Percentiles rank a stretch among this genome's conserved stretches.
phyloP scores from a whole-genome alignment of 371 early-diverging fungal species.

The Saksenaea vasiformis region DNA sequence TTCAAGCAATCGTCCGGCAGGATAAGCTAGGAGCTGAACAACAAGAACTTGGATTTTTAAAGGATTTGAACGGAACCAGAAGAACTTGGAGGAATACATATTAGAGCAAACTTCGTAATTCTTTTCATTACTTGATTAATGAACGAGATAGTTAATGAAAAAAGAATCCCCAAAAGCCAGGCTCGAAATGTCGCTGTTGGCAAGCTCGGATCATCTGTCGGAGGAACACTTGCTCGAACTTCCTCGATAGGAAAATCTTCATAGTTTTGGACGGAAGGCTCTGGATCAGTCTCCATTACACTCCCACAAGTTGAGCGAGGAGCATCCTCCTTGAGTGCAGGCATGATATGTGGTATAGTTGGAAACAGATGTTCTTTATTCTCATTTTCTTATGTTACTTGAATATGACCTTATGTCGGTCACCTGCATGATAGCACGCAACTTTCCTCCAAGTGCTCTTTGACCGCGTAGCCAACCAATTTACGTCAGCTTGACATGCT shows the following conservation, averaged over 20 bases:
- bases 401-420: too few relatives aligned
- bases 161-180: constrained; percentile 65
- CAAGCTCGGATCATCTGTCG: constrained; percentile 58
- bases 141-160: constrained; percentile 58
- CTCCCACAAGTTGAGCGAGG: not conserved
- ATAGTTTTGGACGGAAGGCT: constrained; percentile 18
- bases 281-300: not conserved
- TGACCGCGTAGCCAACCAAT: too few relatives aligned
- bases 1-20: constrained; percentile 60
- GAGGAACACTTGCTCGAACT: constrained; percentile 61
- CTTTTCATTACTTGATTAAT: constrained; percentile 50
- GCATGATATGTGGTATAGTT: not conserved
- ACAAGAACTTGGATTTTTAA: constrained; percentile 57
- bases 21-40: constrained; percentile 63
- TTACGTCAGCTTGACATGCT: too few relatives aligned
- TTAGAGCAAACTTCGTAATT: constrained; percentile 10
- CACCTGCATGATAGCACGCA: too few relatives aligned
- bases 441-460: too few relatives aligned
- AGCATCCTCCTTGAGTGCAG: not conserved
- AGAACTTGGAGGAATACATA: constrained; percentile 39
- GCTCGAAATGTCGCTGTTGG: constrained; percentile 76
- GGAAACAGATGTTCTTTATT: too few relatives aligned
- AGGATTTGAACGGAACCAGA: constrained; percentile 68
- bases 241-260: constrained; percentile 67
- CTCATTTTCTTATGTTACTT: too few relatives aligned